Evolutionary conservation across 805 yeast genomes (phyloP).

Genomic region (Saccharomycopsis fodiens): DNA sequence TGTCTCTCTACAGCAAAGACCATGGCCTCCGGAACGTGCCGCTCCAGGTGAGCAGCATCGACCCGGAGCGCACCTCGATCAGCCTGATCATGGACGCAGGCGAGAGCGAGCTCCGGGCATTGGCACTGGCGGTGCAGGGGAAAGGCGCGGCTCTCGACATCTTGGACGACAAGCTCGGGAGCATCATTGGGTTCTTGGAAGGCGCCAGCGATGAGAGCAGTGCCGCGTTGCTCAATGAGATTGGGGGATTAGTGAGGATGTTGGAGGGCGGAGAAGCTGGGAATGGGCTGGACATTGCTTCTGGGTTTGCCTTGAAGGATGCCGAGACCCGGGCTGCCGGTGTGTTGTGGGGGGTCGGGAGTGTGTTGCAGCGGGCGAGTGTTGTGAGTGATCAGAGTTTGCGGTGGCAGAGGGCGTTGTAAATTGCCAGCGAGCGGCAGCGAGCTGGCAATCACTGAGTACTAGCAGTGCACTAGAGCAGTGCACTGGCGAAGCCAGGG

Average conservation of each 20-base stretch:
- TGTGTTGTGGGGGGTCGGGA: neutral
- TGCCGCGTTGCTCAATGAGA: neutral
- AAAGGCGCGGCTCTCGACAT: neutral
- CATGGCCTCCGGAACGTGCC: too few species aligned
- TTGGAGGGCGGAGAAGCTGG: neutral
- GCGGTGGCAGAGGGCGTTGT: neutral
- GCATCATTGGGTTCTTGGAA: neutral
- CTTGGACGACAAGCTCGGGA: neutral
- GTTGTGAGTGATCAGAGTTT: neutral
- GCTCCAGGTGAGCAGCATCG: neutral
- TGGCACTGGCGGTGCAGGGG: neutral
- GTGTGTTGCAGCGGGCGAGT: neutral
- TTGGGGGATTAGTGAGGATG: neutral
- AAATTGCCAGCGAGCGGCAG: too few species aligned
- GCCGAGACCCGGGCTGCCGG: neutral
- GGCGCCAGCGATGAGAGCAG: neutral
- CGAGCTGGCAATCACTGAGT: too few species aligned
- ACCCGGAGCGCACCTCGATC: slow-evolving; percentile 2
- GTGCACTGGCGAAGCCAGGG: too few species aligned
- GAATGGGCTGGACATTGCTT: neutral
- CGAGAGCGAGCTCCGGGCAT: neutral
- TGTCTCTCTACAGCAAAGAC: neutral
- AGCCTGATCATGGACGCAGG: neutral
- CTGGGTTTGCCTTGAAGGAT: neutral
- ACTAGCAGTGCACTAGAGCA: too few species aligned